These are phyloP conservation scores for Cantharellus cinnabarinus DNA, from an alignment of 768 basidiomycete species.

Conservation along the genomic window DNA sequence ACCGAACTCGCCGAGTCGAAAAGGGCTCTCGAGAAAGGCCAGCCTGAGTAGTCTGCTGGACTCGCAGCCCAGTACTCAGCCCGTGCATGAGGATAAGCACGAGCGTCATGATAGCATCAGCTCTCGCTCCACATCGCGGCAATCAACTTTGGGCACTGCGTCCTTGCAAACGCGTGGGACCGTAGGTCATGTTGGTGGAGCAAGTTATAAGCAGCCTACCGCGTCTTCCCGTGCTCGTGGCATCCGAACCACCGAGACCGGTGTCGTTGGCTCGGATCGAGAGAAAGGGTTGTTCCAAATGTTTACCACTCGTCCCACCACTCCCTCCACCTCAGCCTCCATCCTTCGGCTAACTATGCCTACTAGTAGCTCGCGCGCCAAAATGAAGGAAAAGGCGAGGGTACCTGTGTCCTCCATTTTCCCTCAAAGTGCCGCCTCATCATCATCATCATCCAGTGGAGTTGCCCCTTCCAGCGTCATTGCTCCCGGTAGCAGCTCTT, in stretches of 20 bases:
- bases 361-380: conserved; percentile 47
- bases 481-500: neutral
- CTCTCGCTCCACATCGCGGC: too few species aligned
- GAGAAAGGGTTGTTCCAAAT: neutral
- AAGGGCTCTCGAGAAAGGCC: conserved; percentile 2
- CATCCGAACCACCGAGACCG: neutral
- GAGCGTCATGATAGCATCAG: neutral
- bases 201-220: conserved; percentile 58
- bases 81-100: neutral
- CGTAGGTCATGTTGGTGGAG: neutral
- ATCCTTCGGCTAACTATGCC: conserved; percentile 78
- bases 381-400: conserved; percentile 24
- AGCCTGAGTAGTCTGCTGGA: conserved; percentile 5
- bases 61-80: neutral
- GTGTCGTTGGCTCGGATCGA: conserved; percentile 4
- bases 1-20: neutral
- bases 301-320: conserved; percentile 32
- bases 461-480: neutral
- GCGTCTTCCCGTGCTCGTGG: conserved; percentile 59
- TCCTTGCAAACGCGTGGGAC: neutral
- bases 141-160: too few species aligned
- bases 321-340: conserved; percentile 56
- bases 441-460: conserved; percentile 2
- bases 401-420: conserved; percentile 64
- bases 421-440: conserved; percentile 14